Evolutionary conservation across 169 alveolate genomes (phyloP).

Genomic region (Cryptosporidium baileyi): DNA sequence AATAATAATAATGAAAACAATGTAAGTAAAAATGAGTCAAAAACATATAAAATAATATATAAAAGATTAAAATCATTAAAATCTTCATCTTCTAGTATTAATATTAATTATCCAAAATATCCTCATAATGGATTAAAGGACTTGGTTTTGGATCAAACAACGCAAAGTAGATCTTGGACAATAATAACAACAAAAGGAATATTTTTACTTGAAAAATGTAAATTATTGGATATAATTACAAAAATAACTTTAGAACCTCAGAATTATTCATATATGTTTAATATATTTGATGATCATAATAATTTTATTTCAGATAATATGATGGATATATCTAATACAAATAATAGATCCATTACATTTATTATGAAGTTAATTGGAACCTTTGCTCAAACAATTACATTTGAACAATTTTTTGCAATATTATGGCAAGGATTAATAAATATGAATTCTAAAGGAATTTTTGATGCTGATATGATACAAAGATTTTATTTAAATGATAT

Average conservation of each 20-base stretch:
- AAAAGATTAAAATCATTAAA: background rate
- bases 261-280: constrained; percentile 55
- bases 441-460: constrained; percentile 25
- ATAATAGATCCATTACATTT: background rate
- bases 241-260: constrained; percentile 56
- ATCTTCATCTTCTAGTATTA: background rate
- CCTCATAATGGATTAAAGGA: constrained; percentile 63
- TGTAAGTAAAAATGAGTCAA: background rate
- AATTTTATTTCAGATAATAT: background rate
- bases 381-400: constrained; percentile 62
- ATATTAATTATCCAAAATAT: background rate
- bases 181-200: constrained; percentile 50
- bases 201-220: constrained; percentile 25
- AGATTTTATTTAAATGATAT: background rate
- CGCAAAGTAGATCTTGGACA: constrained; percentile 53
- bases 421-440: constrained; percentile 53
- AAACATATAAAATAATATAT: background rate
- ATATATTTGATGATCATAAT: constrained; percentile 34
- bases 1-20: background rate
- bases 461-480: constrained; percentile 16
- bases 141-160: constrained; percentile 19
- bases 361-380: constrained; percentile 45
- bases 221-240: constrained; percentile 44
- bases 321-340: background rate
- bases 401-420: constrained; percentile 62